Base-by-base conservation (phyloP, 2,329 filamentous ascomycete genomes). In the Phyllosticta paracitricarpa region DNA sequence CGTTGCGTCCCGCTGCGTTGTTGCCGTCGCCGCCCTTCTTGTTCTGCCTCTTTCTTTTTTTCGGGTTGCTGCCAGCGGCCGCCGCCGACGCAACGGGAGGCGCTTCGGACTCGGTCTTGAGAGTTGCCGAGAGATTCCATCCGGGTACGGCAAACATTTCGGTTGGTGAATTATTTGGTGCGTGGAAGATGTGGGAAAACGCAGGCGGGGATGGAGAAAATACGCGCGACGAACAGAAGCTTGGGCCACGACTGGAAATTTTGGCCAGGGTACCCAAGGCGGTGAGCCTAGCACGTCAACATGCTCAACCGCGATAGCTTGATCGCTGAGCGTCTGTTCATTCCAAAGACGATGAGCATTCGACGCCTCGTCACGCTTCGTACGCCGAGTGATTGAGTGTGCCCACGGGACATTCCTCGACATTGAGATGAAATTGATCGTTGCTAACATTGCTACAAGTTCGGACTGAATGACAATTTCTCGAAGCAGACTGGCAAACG, bases 91-190 rank as follows among this genome's bases (percentile, higher is more conserved):
- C 19, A 22, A 22, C 19, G 61, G 51, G 55, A 14, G 70, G 63
- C 17, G 71, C 68, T 33, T 70, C 68, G 64, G 78, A 82, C 75
- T 96, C 90, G 30, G 84, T 76, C 75, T 90, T 91, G 65, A 95
- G 83, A 58, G 85, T 83, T 64, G 87, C 82, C 61, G 89, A 84
- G 40, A 97, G 81, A 51, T 90, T 90, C 92, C 93, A 97, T 67
- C 94, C 94, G 69, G 89, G 89, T 30, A 97, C 92, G 9, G 91
- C 87, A 74, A 97, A 97, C 93, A 97, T 93, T 75, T 63, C 65
- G 63, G 40, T 22, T 25, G 51, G 22, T 51, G 55, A n/a, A 2
- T 14, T 48, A 3, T 48, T 30, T 12, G 4, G 51, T 30, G 25
- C 8, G 53, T n/a, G 12, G 24, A 3, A 14, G 12, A 4, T 19